Evolutionary conservation across 768 basidiomycete genomes (phyloP), one percentile per base, ranked within the genome.

Genomic region (Cytidiella melzeri): DNA sequence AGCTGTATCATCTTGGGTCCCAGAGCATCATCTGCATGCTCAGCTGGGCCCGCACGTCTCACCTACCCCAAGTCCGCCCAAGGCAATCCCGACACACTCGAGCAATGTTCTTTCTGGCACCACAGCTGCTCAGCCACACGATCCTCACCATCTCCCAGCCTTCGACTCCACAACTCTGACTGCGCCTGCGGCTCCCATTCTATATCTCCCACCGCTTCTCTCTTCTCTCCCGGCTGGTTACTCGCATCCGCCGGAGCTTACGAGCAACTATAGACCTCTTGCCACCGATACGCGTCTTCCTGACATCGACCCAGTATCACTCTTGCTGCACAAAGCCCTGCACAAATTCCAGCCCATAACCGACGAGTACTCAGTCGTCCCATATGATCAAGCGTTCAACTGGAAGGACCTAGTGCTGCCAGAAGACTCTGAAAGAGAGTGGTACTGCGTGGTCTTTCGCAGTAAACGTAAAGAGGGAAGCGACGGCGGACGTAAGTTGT

Each of bases 391-490:
- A 23, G 87, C 90, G 2, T 98, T 98, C 73, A 96, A 96, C 64
- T 98, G 93, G 93, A 59, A 65, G 15, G 76, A 86, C 40, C 70
- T 95, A 1, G 61, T 64, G 3, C 72, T 95, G 12, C 84, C 85
- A 1, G 69, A 69, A 45, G 76, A 84, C 2, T 81, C 87, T 41
- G 87, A 88, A 56, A 71, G 89, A 34, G 88, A 92, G 50, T 96
- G 88, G 91, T 97, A 95, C 62, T 83, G 83, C 53, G 95, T 98
- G 10, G 90, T 81, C 13, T 98, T 98, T 67, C 76, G 91, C 11
- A 89, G 86, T 54, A 79, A 77, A 56, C 76, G 94, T 23, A 83
- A 80, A 59, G 67, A 70, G 6, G 87, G 80, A 20, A 86, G 84
- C 55, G 82, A 92, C 52, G 76, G 79, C 19, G 73, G 69, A 52